These are phyloP conservation scores for Juglanconis sp. DNA, from an alignment of 2,329 filamentous ascomycete genomes.

Conservation along the genomic window DNA sequence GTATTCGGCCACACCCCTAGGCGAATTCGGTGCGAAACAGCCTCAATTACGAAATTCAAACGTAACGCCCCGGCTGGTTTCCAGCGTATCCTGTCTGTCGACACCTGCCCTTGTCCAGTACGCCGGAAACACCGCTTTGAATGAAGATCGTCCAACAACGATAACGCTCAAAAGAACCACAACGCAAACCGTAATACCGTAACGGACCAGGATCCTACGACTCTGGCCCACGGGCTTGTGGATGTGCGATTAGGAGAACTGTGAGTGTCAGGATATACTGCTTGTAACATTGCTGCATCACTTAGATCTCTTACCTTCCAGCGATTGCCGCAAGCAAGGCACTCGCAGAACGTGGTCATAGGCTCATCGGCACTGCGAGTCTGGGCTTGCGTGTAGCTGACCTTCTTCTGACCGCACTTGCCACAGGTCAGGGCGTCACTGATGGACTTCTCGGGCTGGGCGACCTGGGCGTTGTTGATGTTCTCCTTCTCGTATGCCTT, in stretches of 20 bases:
- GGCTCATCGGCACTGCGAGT: slow-evolving; percentile 94
- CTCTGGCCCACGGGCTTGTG: background rate
- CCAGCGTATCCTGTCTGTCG: background rate
- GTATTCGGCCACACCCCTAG: background rate
- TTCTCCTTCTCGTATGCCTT: slow-evolving; percentile 81
- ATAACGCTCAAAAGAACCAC: background rate
- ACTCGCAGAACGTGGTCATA: slow-evolving; percentile 74
- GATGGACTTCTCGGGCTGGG: slow-evolving; percentile 86
- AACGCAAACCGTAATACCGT: background rate
- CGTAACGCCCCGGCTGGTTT: background rate
- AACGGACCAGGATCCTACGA: background rate
- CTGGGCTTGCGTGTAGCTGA: slow-evolving; percentile 94
- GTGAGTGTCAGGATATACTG: slow-evolving; percentile 11
- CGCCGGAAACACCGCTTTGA: slow-evolving; percentile 16
- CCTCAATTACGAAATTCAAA: background rate
- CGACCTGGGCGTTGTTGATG: slow-evolving; percentile 95
- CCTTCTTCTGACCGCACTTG: slow-evolving; percentile 89
- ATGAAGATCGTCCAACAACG: background rate
- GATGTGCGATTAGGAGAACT: slow-evolving; percentile 27
- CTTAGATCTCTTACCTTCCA: slow-evolving; percentile 59
- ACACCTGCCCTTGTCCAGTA: slow-evolving; percentile 9
- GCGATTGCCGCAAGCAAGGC: slow-evolving; percentile 65
- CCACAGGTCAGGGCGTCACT: slow-evolving; percentile 83
- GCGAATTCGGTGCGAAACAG: background rate
- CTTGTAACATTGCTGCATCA: background rate